Evolutionary conservation across 768 basidiomycete species (phyloP).

Genomic region (Boletus pseudopeckii): DNA sequence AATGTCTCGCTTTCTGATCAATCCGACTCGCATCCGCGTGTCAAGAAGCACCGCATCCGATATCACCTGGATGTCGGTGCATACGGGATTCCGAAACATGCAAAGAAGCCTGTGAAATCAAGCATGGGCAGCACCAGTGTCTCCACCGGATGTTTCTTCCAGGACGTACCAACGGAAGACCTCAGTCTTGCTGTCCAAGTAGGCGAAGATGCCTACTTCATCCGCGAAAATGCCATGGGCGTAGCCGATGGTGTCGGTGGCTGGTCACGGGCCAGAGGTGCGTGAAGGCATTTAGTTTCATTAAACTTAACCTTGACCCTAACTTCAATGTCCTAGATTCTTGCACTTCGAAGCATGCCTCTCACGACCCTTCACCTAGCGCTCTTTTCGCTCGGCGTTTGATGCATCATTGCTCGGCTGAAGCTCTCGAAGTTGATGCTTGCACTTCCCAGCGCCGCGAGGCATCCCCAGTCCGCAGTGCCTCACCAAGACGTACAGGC

Average conservation of each 20-base stretch:
- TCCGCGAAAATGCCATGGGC: slow-evolving; percentile 82
- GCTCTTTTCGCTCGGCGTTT: slow-evolving; percentile 72
- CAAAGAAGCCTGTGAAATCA: slow-evolving; percentile 27
- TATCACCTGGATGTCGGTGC: slow-evolving; percentile 73
- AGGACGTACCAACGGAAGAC: slow-evolving; percentile 30
- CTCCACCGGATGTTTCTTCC: slow-evolving; percentile 26
- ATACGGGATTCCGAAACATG: slow-evolving; percentile 77
- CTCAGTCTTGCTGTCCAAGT: slow-evolving; percentile 66
- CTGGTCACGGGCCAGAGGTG: slow-evolving; percentile 55
- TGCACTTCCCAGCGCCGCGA: slow-evolving; percentile 16
- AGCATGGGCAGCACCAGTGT: slow-evolving; percentile 21
- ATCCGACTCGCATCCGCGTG: slow-evolving; percentile 27
- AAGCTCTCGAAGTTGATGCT: slow-evolving; percentile 31
- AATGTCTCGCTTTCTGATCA: slow-evolving; percentile 26
- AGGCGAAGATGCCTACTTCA: slow-evolving; percentile 90
- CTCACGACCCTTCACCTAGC: slow-evolving; percentile 40
- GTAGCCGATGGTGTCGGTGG: slow-evolving; percentile 96
- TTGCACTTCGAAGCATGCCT: slow-evolving; percentile 29
- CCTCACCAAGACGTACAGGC: slow-evolving; percentile 42
- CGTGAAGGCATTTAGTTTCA: slow-evolving; percentile 25
- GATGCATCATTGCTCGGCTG: slow-evolving; percentile 81
- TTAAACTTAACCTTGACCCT: slow-evolving; percentile 11
- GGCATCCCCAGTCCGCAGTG: slow-evolving; percentile 38
- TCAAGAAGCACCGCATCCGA: slow-evolving; percentile 33
- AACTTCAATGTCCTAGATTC: slow-evolving; percentile 10